Evolutionary conservation across 129 eudicot species (phyloP).

Genomic region (Centrapalus pauciflorus): DNA sequence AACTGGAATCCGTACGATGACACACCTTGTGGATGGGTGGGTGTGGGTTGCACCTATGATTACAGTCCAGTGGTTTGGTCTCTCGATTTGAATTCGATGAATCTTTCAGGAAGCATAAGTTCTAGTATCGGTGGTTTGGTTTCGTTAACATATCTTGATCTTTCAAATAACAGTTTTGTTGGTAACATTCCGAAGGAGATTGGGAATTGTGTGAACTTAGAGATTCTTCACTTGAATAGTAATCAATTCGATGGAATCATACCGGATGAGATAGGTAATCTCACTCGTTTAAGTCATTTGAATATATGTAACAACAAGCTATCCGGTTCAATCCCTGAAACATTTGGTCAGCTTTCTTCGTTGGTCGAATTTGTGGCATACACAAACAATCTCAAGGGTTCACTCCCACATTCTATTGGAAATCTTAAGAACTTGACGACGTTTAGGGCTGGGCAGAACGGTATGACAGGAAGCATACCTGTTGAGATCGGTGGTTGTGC

Average conservation of each 20-base stretch:
- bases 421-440: conserved; percentile 52
- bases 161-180: conserved; percentile 47
- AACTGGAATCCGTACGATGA: conserved; percentile 63
- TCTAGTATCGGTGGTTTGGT: conserved; percentile 55
- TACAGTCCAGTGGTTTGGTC: conserved; percentile 42
- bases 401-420: conserved; percentile 68
- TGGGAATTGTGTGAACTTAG: conserved; percentile 50
- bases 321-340: conserved; percentile 68
- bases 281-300: conserved; percentile 38
- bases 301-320: conserved; percentile 77
- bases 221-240: conserved; percentile 42
- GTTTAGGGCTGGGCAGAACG: conserved; percentile 82
- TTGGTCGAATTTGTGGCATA: conserved; percentile 70
- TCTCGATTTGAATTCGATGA: conserved; percentile 50
- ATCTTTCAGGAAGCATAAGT: conserved; percentile 80
- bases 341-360: conserved; percentile 64
- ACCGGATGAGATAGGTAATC: conserved; percentile 64
- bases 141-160: conserved; percentile 47
- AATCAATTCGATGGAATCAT: conserved; percentile 63
- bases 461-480: conserved; percentile 71
- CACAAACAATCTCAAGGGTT: conserved; percentile 63
- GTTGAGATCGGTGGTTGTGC: conserved; percentile 57
- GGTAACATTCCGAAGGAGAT: conserved; percentile 74
- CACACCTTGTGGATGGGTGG: conserved; percentile 85
- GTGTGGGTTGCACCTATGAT: conserved; percentile 67